phyloP scores from a whole-genome alignment of 208 protist species.

The Acanthamoeba royreba region DNA sequence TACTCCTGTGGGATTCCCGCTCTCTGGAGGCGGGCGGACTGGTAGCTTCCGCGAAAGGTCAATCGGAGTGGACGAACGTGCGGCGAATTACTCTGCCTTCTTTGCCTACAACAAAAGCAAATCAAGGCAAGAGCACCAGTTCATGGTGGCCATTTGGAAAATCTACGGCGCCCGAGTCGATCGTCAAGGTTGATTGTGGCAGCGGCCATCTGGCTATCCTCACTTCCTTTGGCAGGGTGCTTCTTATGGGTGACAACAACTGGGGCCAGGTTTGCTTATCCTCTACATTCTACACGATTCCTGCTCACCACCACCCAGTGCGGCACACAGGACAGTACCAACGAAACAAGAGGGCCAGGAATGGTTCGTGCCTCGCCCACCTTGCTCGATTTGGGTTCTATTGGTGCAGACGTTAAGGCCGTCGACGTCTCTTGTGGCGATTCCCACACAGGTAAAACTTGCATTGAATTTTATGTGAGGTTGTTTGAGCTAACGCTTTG shows the following conservation, averaged over 20 bases:
- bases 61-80: background rate
- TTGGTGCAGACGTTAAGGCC: background rate
- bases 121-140: background rate
- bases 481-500: no score
- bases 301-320: background rate
- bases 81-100: background rate
- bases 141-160: background rate
- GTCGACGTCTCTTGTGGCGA: background rate
- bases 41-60: background rate
- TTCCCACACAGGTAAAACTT: background rate
- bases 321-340: background rate
- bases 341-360: background rate
- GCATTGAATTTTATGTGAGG: no score
- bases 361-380: background rate
- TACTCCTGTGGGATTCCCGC: background rate
- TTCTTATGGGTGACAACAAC: background rate
- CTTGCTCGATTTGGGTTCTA: background rate
- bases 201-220: background rate
- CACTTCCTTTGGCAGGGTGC: background rate
- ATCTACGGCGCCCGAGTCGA: background rate
- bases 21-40: background rate
- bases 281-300: background rate
- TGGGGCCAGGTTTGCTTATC: background rate
- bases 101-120: background rate
- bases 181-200: background rate